A percentile compares a stretch with the other conserved stretches of the same genome.
Conservation (phyloP, 208 protist genomes). For the Crithidia sp. region DNA sequence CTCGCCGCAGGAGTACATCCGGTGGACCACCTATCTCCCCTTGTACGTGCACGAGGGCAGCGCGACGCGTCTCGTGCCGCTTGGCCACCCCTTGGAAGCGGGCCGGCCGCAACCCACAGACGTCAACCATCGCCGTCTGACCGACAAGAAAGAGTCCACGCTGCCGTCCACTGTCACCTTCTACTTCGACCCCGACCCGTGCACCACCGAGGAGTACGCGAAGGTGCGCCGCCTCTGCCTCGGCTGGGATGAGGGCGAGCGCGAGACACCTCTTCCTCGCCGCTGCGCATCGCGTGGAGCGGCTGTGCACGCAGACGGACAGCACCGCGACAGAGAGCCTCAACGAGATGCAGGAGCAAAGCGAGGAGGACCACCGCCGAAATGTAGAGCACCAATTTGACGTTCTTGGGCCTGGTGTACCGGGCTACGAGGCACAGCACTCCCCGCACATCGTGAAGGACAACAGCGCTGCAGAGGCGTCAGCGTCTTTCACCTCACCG, state of each 20-base stretch:
- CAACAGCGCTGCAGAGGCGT: not conserved
- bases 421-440: slow-evolving; percentile 8
- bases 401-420: slow-evolving; percentile 8
- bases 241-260: slow-evolving; percentile 64
- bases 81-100: slow-evolving; percentile 46
- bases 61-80: slow-evolving; percentile 43
- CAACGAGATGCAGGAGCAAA: slow-evolving; percentile 24
- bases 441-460: not conserved
- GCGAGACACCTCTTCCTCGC: slow-evolving; percentile 30
- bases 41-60: slow-evolving; percentile 61
- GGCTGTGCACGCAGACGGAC: slow-evolving; percentile 15
- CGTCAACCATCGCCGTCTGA: slow-evolving; percentile 36
- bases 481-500: not conserved
- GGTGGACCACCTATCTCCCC: slow-evolving; percentile 47
- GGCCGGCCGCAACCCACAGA: slow-evolving; percentile 29
- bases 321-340: slow-evolving; percentile 18
- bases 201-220: slow-evolving; percentile 31
- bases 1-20: slow-evolving; percentile 40
- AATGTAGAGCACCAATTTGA: slow-evolving; percentile 19
- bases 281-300: slow-evolving; percentile 7
- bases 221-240: slow-evolving; percentile 40
- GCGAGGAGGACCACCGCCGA: slow-evolving; percentile 20
- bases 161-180: slow-evolving; percentile 28
- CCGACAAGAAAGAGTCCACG: slow-evolving; percentile 29
- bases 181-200: slow-evolving; percentile 35